Percentiles rank a stretch among this genome's conserved stretches.
phyloP scores from a whole-genome alignment of 768 basidiomycete genomes.

The Auriscalpium orientale region DNA sequence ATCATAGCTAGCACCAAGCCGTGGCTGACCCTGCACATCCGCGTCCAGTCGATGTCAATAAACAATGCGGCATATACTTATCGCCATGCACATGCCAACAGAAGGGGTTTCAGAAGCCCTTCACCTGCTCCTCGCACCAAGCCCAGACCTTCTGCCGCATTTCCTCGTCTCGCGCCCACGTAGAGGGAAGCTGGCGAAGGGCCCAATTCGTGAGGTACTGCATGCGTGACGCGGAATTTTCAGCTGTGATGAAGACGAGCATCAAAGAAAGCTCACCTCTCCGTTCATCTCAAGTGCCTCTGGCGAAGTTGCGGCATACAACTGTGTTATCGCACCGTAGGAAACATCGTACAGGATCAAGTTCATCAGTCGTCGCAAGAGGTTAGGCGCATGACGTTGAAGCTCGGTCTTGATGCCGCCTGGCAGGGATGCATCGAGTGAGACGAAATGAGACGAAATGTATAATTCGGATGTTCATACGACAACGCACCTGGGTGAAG shows the following conservation, averaged over 20 bases:
- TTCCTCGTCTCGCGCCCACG: constrained; percentile 3
- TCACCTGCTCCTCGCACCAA: constrained; percentile 17
- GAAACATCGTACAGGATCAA: background rate
- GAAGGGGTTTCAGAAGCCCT: background rate
- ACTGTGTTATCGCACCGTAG: constrained; percentile 23
- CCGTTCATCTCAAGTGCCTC: constrained; percentile 21
- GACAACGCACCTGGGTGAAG: constrained; percentile 16
- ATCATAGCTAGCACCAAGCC: no score
- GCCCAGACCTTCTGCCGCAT: constrained; percentile 13
- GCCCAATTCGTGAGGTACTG: background rate
- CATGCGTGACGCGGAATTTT: background rate
- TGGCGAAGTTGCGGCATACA: constrained; percentile 24
- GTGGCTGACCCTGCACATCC: no score
- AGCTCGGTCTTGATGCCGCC: constrained; percentile 8
- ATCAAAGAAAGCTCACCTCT: constrained; percentile 14
- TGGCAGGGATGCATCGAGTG: background rate
- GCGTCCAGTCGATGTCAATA: no score
- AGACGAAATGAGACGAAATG: background rate
- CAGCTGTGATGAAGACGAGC: background rate
- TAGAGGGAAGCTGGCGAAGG: background rate
- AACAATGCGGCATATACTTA: no score
- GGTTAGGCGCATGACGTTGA: background rate
- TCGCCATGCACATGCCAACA: no score
- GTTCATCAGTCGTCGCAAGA: background rate
- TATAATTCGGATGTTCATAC: background rate